Conservation (phyloP, 306 rosid species). For the Quercus berberidifolia region DNA sequence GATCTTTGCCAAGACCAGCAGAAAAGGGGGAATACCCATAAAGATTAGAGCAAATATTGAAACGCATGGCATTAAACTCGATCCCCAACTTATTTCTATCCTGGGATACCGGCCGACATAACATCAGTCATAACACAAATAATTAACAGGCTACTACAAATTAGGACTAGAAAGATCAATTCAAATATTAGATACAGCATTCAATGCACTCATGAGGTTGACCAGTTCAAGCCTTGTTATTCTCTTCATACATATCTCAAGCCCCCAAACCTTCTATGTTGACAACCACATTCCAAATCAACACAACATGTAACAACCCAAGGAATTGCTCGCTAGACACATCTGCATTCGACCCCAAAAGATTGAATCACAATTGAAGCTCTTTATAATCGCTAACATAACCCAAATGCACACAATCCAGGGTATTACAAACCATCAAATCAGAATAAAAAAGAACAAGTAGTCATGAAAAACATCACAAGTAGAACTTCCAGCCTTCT, state of each 20-base stretch:
- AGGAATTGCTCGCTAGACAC: no score
- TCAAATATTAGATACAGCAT: not conserved
- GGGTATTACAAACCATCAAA: not conserved
- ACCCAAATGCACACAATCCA: no score
- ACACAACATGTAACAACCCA: not conserved
- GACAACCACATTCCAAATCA: not conserved
- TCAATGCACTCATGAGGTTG: not conserved
- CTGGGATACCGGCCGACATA: not conserved
- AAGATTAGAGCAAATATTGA: not conserved
- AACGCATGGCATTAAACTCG: not conserved
- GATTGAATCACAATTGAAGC: no score
- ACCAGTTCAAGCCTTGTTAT: not conserved
- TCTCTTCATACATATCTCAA: not conserved
- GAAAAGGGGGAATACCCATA: not conserved
- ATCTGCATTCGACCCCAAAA: no score
- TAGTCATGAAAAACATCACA: not conserved
- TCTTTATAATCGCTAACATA: no score
- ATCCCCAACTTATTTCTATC: not conserved
- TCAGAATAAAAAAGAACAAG: not conserved
- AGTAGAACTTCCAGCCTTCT: not conserved
- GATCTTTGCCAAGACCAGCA: not conserved
- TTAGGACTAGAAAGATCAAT: not conserved
- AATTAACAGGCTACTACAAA: not conserved
- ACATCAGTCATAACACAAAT: no score
- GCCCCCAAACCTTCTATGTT: not conserved